These are phyloP conservation scores for Chamaecrista fasciculata DNA, from an alignment of 306 rosid species.

Conservation along the genomic window DNA sequence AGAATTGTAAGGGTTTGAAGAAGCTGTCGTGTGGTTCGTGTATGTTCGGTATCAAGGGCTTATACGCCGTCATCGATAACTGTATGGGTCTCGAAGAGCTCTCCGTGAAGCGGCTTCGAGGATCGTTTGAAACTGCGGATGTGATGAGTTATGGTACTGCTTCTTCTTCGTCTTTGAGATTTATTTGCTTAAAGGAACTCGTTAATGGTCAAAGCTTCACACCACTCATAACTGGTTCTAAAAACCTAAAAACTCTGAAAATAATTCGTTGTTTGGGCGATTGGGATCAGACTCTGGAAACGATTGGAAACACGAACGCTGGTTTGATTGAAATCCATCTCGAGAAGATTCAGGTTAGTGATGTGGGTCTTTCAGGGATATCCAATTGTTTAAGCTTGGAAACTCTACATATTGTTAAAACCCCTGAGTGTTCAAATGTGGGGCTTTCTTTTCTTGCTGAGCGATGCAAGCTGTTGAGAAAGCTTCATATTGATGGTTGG, in stretches of 20 bases:
- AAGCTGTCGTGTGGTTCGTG: conserved; percentile 78
- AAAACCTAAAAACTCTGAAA: conserved; percentile 56
- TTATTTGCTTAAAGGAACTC: conserved; percentile 70
- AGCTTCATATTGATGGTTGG: conserved; percentile 95
- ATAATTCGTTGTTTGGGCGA: conserved; percentile 81
- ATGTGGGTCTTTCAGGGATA: conserved; percentile 33
- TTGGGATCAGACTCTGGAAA: conserved; percentile 64
- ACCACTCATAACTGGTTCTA: conserved; percentile 58
- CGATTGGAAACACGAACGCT: conserved; percentile 41
- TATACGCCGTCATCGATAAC: conserved; percentile 55
- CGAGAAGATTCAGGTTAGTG: conserved; percentile 67
- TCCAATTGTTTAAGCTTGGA: conserved; percentile 38
- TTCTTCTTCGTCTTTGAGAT: conserved; percentile 49
- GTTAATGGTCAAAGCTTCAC: conserved; percentile 54
- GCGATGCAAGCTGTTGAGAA: conserved; percentile 57
- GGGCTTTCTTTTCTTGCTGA: conserved; percentile 64
- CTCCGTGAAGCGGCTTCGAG: conserved; percentile 73
- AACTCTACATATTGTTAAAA: conserved; percentile 63
- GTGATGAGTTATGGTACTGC: conserved; percentile 37
- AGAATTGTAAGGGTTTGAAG: conserved; percentile 57
- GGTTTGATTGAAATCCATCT: conserved; percentile 67
- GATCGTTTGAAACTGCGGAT: conserved; percentile 41
- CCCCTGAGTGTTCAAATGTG: conserved; percentile 64
- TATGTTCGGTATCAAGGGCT: conserved; percentile 55
- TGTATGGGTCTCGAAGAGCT: conserved; percentile 63